These are phyloP conservation scores for Inga oerstediana DNA, from an alignment of 306 rosid genomes.

Conservation along the genomic window DNA sequence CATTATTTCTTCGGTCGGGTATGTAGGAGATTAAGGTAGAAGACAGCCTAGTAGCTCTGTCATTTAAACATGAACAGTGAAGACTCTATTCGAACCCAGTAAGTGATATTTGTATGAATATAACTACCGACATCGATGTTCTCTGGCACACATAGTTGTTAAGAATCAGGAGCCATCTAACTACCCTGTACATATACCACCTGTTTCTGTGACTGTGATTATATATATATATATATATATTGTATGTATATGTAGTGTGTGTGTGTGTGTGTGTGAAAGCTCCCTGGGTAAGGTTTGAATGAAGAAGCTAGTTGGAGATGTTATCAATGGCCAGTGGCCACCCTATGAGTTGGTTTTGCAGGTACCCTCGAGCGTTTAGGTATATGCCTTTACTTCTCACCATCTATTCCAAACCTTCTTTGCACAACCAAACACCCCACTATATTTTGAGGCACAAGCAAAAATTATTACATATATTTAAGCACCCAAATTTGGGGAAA, in stretches of 20 bases:
- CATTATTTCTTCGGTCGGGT: too few species aligned
- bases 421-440: background rate
- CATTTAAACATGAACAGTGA: background rate
- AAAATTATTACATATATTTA: background rate
- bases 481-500: background rate
- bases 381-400: background rate
- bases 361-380: background rate
- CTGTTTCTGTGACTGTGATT: background rate
- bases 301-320: background rate
- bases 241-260: too few species aligned
- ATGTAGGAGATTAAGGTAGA: too few species aligned
- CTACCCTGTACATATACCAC: background rate
- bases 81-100: too few species aligned
- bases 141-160: background rate
- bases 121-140: background rate
- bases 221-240: too few species aligned
- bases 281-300: too few species aligned
- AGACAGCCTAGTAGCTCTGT: background rate
- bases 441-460: background rate
- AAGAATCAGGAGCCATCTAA: background rate
- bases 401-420: background rate
- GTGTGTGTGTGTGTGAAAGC: too few species aligned
- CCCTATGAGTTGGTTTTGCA: background rate
- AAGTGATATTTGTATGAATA: background rate
- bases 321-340: background rate